phyloP scores from a whole-genome alignment of 2,329 filamentous ascomycete species.

The Aphanocladium album region DNA sequence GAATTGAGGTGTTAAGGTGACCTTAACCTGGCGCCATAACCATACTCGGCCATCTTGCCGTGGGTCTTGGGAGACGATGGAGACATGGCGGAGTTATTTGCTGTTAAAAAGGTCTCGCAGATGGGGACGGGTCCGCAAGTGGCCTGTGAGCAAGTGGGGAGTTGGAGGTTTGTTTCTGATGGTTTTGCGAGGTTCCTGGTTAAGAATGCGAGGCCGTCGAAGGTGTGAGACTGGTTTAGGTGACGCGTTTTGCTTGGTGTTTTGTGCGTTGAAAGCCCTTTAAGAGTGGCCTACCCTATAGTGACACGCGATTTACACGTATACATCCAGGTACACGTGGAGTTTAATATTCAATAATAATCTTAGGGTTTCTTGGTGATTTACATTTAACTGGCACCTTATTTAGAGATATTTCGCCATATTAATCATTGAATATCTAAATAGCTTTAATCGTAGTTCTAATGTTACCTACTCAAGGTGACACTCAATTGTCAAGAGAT shows the following conservation, averaged over 20 bases:
- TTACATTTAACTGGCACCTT: too few species aligned
- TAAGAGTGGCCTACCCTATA: neutral
- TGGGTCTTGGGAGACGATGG: constrained; percentile 3
- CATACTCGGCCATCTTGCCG: constrained; percentile 32
- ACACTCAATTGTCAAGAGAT: too few species aligned
- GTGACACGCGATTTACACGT: neutral
- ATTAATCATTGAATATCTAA: too few species aligned
- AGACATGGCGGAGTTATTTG: constrained; percentile 7
- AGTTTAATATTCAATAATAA: too few species aligned
- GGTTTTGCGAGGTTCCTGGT: too few species aligned
- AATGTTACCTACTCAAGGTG: too few species aligned
- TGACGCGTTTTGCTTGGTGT: neutral
- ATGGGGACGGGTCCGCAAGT: neutral
- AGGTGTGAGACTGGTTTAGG: neutral
- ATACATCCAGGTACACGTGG: too few species aligned
- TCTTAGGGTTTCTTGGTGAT: too few species aligned
- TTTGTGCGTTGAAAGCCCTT: neutral
- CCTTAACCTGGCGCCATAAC: constrained; percentile 34
- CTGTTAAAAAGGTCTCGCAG: neutral
- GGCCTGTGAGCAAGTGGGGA: neutral
- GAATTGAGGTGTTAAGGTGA: constrained; percentile 24
- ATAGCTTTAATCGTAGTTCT: too few species aligned
- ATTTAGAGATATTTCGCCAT: too few species aligned
- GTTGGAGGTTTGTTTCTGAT: neutral
- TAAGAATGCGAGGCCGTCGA: neutral